phyloP scores from a whole-genome alignment of 805 yeast species.

The Barnettozyma sucrosica region DNA sequence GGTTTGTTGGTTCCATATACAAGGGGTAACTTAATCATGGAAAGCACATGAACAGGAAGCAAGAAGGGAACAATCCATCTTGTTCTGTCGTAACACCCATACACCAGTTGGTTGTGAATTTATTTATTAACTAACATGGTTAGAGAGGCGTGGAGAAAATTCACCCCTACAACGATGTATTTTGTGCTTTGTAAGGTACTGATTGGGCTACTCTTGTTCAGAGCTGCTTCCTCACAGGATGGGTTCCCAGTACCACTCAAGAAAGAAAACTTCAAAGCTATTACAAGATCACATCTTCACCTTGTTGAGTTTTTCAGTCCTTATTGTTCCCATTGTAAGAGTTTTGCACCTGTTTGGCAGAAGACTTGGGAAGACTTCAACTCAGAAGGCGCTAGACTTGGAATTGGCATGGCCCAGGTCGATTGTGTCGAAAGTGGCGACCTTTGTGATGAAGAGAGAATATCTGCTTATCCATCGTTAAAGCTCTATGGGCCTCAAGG shows the following conservation, averaged over 20 bases:
- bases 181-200: neutral
- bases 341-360: conserved; percentile 80
- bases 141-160: too few species aligned
- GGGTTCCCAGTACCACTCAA: conserved; percentile 47
- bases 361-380: conserved; percentile 48
- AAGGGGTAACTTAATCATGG: too few species aligned
- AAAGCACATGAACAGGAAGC: too few species aligned
- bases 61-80: too few species aligned
- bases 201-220: neutral
- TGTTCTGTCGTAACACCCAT: too few species aligned
- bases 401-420: conserved; percentile 64
- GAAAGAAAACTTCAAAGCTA: conserved; percentile 42
- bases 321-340: conserved; percentile 75
- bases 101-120: too few species aligned
- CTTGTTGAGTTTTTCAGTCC: conserved; percentile 90
- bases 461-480: conserved; percentile 64
- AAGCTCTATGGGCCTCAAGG: conserved; percentile 62
- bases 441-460: conserved; percentile 63
- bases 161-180: neutral
- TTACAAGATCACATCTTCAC: conserved; percentile 50
- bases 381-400: conserved; percentile 37
- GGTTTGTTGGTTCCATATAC: too few species aligned
- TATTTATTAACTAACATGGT: too few species aligned
- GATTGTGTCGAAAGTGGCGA: conserved; percentile 87
- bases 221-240: neutral